Percentiles rank a stretch among this genome's conserved stretches.
phyloP scores from a whole-genome alignment of 257 asterid genomes.

The Handroanthus guayacan region DNA sequence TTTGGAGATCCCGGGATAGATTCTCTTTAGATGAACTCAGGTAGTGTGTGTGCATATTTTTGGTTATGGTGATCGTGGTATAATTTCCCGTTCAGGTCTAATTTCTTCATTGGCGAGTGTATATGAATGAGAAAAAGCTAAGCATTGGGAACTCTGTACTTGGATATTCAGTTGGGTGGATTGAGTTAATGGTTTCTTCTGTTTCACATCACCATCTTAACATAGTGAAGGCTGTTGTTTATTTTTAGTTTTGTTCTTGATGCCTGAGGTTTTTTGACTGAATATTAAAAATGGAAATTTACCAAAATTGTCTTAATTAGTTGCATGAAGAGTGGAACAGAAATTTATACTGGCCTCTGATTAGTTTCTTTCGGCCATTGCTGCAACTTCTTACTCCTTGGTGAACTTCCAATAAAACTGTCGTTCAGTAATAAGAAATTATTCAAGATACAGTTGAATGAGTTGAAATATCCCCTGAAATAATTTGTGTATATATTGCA shows the following conservation, averaged over 20 bases:
- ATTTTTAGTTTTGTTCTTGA: background rate
- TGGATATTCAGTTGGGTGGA: constrained; percentile 27
- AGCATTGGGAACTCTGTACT: constrained; percentile 1
- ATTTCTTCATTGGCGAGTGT: constrained; percentile 16
- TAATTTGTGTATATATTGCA: constrained; percentile 15
- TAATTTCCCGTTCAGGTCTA: constrained; percentile 23
- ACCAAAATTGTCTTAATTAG: constrained; percentile 9
- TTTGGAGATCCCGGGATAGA: constrained; percentile 96
- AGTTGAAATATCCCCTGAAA: background rate
- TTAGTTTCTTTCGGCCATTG: constrained; percentile 13
- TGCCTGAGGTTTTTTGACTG: constrained; percentile 9
- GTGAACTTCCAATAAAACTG: constrained; percentile 1
- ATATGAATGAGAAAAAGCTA: constrained; percentile 28
- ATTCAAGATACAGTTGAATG: constrained; percentile 8
- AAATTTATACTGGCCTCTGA: background rate
- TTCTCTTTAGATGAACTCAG: constrained; percentile 95
- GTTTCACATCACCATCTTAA: background rate
- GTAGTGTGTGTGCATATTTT: constrained; percentile 40
- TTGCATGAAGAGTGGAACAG: constrained; percentile 16
- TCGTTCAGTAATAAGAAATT: background rate
- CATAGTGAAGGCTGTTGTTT: constrained; percentile 21
- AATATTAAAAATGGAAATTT: background rate
- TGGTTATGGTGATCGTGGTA: background rate
- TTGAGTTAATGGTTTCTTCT: constrained; percentile 24
- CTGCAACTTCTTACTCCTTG: constrained; percentile 19